Evolutionary conservation across 306 rosid genomes (phyloP), one percentile per base, ranked within the genome.

Genomic region (Fagus crenata): DNA sequence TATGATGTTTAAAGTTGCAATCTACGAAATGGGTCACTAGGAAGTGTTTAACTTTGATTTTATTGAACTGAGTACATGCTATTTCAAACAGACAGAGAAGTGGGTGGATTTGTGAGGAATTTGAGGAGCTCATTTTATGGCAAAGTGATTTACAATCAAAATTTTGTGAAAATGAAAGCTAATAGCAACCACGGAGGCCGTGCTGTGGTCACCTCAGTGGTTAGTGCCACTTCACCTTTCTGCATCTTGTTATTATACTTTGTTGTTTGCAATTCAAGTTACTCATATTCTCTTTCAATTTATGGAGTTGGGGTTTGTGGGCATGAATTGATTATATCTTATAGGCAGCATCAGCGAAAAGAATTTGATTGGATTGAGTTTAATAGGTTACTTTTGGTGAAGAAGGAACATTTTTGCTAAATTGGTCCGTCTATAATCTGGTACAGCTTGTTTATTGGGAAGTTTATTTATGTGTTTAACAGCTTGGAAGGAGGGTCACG

Each of bases 201-300:
- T 75, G 78, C 88, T 81, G 87, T 84, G 73, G 87, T 90, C 58
- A 58, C 81, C 78, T 92, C 98, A 76, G 73, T 89, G 91, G 98
- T 95, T 80, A 54, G 6, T 55, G 8, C 41, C 78, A 39, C 82
- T 82, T 72, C 81, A 80, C 75, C 82, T 83, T 80, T 82, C n/a
- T 81, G 1, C 77, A 65, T 46, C 33, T 28, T 67, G 49, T 15
- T 15, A 37, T 1, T 65, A 13, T 65, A 33, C 32, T 43, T n/a
- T 76, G 31, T 67, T 69, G 17, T 61, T 70, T 65, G 59, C 69
- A 40, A 43, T 61, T 69, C 53, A 37, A 14, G 35, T 53, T 77
- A 35, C 58, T 6, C 35, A 71, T 14, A 9, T 36, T 31, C 42
- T 40, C 17, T 75, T 28, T 73, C 67, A 60, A 33, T 67, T 67